Evolutionary conservation across 2,329 filamentous ascomycete species (phyloP), one percentile per base, ranked within the genome.

Genomic region (Penicillium sp.): DNA sequence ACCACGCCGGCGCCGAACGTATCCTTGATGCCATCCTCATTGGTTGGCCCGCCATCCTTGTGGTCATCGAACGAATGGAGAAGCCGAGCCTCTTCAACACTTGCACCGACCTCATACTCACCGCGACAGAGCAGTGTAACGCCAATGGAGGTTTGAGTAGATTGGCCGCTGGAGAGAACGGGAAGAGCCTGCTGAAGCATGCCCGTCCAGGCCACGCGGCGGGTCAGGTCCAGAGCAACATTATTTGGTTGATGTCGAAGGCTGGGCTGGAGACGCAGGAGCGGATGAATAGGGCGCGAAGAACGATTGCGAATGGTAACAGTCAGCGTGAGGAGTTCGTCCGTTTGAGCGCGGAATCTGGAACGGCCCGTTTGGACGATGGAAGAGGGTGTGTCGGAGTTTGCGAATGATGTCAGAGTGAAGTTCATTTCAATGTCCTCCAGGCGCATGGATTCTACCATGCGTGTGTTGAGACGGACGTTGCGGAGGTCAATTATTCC

Each of bases 121-220:
- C 89, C 89, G 30, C 80, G 75, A 49, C 84, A 88, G 22, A 95
- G 74, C 20, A 82, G 76, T 28, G 85, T 85, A 29, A 89, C 73
- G 3, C 84, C 84, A 3, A 93, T 64, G 1, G 73, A 71, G 14
- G 85, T 70, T 43, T 81, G 75, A 0, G 73, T 70, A n/a, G 65
- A 75, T 30, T 74, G 69, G 3, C 77, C 75, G 0, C 79, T 76
- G 4, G 65, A 62, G 1, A 95, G 59, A 5, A 76, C 57, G 0
- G 83, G 79, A 0, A 95, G 67, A 1, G 77, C 72, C 55, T 82
- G 81, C 65, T 95, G 89, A 40, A 95, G 65, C 18, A 84, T 80
- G 1, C 89, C 89, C 48, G 87, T 90, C 82, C 86, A 92, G 1
- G 82, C 81, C 37, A 95, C 75, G 47, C 87, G 85, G 55, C 85